Base-by-base conservation (phyloP, 1,139 yeast genomes). In the Pneumocystis sp. region DNA sequence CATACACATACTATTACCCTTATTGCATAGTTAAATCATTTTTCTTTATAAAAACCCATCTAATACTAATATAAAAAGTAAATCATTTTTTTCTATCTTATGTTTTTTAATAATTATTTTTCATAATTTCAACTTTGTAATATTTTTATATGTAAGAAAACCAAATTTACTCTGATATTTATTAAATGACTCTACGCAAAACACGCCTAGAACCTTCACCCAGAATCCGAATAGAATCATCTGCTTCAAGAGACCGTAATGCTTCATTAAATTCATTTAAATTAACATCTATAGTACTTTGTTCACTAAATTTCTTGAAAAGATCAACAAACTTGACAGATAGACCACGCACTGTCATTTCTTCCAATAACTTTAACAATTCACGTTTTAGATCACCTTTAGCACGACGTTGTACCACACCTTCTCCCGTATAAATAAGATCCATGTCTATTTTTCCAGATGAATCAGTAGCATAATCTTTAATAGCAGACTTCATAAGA, bases 381-480 rank as follows among this genome's bases (percentile, higher is more conserved):
- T 84, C 88, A 66, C 83, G 81, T 45, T 83, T 81, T 69, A 89
- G 79, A 72, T 87, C 95, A 69, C 87, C 90, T 70, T 85, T 87
- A 72, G 86, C 75, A 71, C 86, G 83, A 74, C 97, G 81, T 75
- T 91, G 96, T 3, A 95, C 89, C 1, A 89, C 82, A 0, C 97
- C 89, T 56, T 95, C 90, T 66, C 98, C 98, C 0, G 97, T 93
- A 77, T 91, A 97, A 44, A 93, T 90, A 76, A 95, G 80, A 75
- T 90, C 97, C 97, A 93, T 90, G 74, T 95, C 98, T 70, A 93
- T 93, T 72, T 93, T 83, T 59, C 99, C 99, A 0, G 98, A 91
- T 60, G 87, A 80, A 77, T 93, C 99, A 8, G 97, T 93, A 19
- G 99, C 99, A 75, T 93, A 95, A 70, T 93, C 97, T 76, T 93